These are phyloP conservation scores for Penicillium antarcticum DNA, from an alignment of 495 filamentous ascomycete species.

Conservation along the genomic window DNA sequence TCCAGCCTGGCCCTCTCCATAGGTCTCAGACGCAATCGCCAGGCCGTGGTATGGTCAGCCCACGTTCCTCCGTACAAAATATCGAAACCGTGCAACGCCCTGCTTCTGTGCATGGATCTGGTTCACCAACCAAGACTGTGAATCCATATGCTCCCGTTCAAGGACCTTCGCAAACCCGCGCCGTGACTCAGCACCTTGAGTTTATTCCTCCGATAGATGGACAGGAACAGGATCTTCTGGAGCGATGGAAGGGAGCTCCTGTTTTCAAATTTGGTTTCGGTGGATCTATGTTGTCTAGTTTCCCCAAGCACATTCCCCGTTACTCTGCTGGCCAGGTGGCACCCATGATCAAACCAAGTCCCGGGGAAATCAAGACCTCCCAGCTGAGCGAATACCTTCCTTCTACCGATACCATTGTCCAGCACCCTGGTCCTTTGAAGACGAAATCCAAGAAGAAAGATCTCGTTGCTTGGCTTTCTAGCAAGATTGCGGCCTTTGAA, in stretches of 20 bases:
- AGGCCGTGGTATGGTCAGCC: constrained; percentile 50
- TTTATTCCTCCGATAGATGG: constrained; percentile 72
- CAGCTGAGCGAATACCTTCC: constrained; percentile 67
- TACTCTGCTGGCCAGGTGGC: constrained; percentile 69
- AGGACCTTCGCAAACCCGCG: constrained; percentile 24
- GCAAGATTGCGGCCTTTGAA: constrained; percentile 70
- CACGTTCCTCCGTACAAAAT: constrained; percentile 43
- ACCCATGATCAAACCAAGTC: constrained; percentile 78
- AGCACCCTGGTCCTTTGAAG: constrained; percentile 87
- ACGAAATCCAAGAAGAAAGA: constrained; percentile 96
- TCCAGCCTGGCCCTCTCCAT: constrained; percentile 52
- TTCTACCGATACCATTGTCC: constrained; percentile 64
- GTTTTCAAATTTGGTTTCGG: constrained; percentile 87
- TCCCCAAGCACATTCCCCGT: constrained; percentile 83
- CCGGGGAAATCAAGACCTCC: constrained; percentile 77
- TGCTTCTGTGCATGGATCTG: constrained; percentile 61
- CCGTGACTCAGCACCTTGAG: constrained; percentile 43
- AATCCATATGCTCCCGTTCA: constrained; percentile 35
- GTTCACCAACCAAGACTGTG: constrained; percentile 43
- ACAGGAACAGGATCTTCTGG: constrained; percentile 71
- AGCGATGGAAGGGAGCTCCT: constrained; percentile 87
- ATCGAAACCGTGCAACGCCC: constrained; percentile 61
- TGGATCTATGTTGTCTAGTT: constrained; percentile 76
- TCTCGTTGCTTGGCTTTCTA: constrained; percentile 72
- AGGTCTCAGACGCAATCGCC: constrained; percentile 89